Percentiles rank a stretch among this genome's conserved stretches.
These are phyloP conservation scores for Glycine tomentella DNA, from an alignment of 306 rosid species.

Conservation along the genomic window DNA sequence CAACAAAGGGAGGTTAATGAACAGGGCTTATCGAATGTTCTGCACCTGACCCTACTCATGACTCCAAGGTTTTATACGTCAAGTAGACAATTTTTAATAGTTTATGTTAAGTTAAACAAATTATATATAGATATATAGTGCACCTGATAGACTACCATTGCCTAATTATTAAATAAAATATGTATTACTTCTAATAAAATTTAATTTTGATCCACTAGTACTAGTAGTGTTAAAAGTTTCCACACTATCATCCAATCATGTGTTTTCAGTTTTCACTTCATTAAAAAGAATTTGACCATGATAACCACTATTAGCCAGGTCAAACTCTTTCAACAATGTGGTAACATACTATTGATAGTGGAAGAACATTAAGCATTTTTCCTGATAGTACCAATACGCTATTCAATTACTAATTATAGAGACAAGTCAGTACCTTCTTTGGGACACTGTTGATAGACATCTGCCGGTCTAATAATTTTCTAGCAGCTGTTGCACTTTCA, in stretches of 20 bases:
- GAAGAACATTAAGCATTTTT: conserved; percentile 6
- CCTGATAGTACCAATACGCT: not conserved
- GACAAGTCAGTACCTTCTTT: conserved; percentile 72
- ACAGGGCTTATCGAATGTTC: conserved; percentile 36
- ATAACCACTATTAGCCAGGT: conserved; percentile 8
- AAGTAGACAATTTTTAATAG: conserved; percentile 11
- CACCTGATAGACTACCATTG: conserved; percentile 6
- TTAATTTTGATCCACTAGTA: conserved; percentile 15
- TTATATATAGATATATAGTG: conserved; percentile 22
- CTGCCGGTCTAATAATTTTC: conserved; percentile 94
- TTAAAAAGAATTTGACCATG: conserved; percentile 23
- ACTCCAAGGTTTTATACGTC: conserved; percentile 4
- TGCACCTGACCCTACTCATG: conserved; percentile 21
- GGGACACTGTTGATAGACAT: conserved; percentile 99
- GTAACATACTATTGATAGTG: conserved; percentile 6
- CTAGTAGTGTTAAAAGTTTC: not conserved
- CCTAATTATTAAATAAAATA: conserved; percentile 9
- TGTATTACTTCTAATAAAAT: not conserved
- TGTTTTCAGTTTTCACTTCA: not conserved
- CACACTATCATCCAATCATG: not conserved
- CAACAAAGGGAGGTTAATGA: conserved; percentile 35
- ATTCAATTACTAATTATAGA: conserved; percentile 23
- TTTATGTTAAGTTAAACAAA: conserved; percentile 29
- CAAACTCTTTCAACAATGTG: not conserved
- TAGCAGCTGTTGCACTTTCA: conserved; percentile 97